Base-by-base conservation (phyloP, 2,329 filamentous ascomycete species). In the Chaetomium sp. region DNA sequence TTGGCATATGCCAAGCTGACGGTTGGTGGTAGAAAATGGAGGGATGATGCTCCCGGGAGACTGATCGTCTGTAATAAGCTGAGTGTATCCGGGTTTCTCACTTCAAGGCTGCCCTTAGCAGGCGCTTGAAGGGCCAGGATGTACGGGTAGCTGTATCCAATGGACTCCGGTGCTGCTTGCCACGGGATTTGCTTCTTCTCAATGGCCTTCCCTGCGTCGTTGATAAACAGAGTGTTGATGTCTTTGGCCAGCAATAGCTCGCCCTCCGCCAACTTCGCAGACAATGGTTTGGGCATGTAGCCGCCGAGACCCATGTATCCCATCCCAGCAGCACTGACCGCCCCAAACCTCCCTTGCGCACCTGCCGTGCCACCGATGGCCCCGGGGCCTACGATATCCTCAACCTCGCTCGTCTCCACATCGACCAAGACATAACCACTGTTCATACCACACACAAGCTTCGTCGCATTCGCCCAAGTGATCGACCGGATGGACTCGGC, bases 71-170 rank as follows among this genome's bases (percentile, higher is more conserved):
- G 94, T 14, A 99, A 76, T 12, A 96, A 74, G n/a, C 86, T 94
- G 46, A 97, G 74, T 0, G 92, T 97, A 56, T 94, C 87, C 0
- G 94, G 92, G 66, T 96, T 99, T 42, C 94, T 82, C 40, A 99
- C 87, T 71, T 99, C 94, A 9, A 99, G 75, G 0, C 82, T 84
- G 2, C 92, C 91, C 70, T 94, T 95, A 1, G 88, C 79, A 0
- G 90, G 84, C 6, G 90, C 78, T 67, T 95, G 91, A 11, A 99
- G 75, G 8, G 91, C 89, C 49, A 99, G 76, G 54, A 99, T 85
- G 68, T 96, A 99, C 0, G 94, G 94, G 69, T 99, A 99, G 27
- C 91, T 96, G 70, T 96, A 99, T 27, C 92, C 94, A 57, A 99
- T 86, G 54, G 87, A 87, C 65, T 96, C 91, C 1, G 94, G 95